Base-by-base conservation (phyloP, 2,329 filamentous ascomycete species). In the Cercospora sp. region DNA sequence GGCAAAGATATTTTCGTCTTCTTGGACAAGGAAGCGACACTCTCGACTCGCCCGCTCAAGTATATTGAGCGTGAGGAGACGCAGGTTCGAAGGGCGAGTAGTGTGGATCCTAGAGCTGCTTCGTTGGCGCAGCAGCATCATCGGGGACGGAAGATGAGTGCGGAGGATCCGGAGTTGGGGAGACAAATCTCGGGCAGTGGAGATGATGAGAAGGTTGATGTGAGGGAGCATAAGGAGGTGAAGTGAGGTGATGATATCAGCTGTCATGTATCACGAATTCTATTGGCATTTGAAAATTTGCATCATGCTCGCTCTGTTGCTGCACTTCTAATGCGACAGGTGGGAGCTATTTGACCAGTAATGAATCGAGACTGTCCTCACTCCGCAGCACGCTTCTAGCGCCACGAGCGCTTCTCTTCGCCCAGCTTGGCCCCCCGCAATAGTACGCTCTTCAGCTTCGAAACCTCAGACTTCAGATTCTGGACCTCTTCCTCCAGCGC, bases 31-130 rank as follows among this genome's bases (percentile, higher is more conserved):
- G 78, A 85, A 31, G 84, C 84, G 0, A 82, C 82, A 5, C 78
- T 76, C 5, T 76, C 79, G 5, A 82, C 81, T 69, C 78, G 84
- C 30, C 84, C 84, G 1, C 69, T 75, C n/a, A 80, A 82, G 66
- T 86, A 82, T 61, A 81, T 84, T 18, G 81, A 85, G 67, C 80
- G 80, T 13, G 83, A 86, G 70, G 78, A 83, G 61, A 76, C 76
- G 64, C 77, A 70, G 76, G 78, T 77, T 40, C 69, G 69, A 33
- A 57, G 76, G 33, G 69, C 77, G 72, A 82, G 64, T 74, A 79
- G 33, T 79, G 80, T 71, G 66, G 79, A 67, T 81, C 68, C 70
- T 9, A 63, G 71, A 10, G 73, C 74, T 40, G 73, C 72, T 31
- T 70, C 67, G 59, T 51, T 75, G 60, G 74, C 73, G 16, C 60